Evolutionary conservation across 768 basidiomycete genomes (phyloP), one percentile per base, ranked within the genome.

Genomic region (Mycena albidolilacea): DNA sequence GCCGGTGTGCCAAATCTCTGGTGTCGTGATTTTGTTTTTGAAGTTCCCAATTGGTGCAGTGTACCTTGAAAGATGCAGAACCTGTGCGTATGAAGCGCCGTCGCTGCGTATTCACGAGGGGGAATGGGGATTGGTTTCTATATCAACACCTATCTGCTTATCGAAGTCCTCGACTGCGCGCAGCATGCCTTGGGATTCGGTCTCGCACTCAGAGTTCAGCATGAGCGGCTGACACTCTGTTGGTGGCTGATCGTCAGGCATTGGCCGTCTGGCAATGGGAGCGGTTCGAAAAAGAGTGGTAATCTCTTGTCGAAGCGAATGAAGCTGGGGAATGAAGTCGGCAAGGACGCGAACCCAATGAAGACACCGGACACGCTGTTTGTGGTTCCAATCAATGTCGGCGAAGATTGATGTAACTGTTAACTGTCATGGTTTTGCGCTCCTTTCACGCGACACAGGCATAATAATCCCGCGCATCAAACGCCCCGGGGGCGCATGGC

Each of bases 1-100:
- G 15, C 67, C 41, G 2, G 54, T 69, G 23, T 73, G 71, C 71
- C 59, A 69, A 10, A 73, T 21, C 41, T 73, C 60, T 5, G 67
- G 71, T 1, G 69, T 70, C 0, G 48, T 12, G 14, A 70, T 37
- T 1, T 44, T 30, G 46, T 70, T 64, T 3, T 21, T 14, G 52
- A 69, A 71, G 0, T 7, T 66, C 0, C 70, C 64, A 0, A 65
- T 7, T 2, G 70, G 64, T 0, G 64, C 50, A 21, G 44, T 39
- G 14, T 59, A 63, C 5, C 52, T 46, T 1, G 43, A 17, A 38
- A 72, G 66, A 1, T 54, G 30, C 14, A 72, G 7, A 5, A 66
- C 1, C 2, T 6, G 17, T 0, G 71, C 71, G 11, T 57, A 67
- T 1, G 64, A 61, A 0, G 70, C 58, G 4, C 70, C 70, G 10